These are phyloP conservation scores for Podospora pseudocomata DNA, from an alignment of 495 filamentous ascomycete species.

Conservation along the genomic window DNA sequence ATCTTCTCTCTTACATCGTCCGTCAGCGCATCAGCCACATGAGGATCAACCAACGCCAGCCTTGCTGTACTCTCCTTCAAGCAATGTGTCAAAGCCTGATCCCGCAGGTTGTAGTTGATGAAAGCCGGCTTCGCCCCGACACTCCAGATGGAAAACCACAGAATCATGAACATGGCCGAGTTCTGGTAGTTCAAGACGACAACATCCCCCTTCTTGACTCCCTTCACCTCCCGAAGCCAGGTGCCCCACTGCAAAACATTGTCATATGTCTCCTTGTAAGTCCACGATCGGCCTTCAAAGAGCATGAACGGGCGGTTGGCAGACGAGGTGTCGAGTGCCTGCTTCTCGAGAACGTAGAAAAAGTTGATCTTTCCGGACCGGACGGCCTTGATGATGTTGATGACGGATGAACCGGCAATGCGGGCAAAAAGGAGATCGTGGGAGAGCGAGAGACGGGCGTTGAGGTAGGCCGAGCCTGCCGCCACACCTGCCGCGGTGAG, in stretches of 20 bases:
- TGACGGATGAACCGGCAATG: slow-evolving; percentile 38
- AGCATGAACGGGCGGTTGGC: slow-evolving; percentile 61
- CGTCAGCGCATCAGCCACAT: slow-evolving; percentile 47
- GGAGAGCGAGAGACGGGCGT: slow-evolving; percentile 65
- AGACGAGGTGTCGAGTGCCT: slow-evolving; percentile 55
- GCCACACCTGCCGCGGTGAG: slow-evolving; percentile 61
- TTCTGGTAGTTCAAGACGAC: slow-evolving; percentile 89
- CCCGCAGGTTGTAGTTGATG: slow-evolving; percentile 53
- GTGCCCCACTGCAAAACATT: slow-evolving; percentile 69
- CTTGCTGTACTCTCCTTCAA: slow-evolving; percentile 79
- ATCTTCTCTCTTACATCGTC: slow-evolving; percentile 41
- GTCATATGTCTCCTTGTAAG: slow-evolving; percentile 72
- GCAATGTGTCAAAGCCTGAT: slow-evolving; percentile 49
- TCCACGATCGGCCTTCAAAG: slow-evolving; percentile 70
- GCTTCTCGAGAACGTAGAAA: slow-evolving; percentile 76
- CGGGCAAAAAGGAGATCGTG: slow-evolving; percentile 61
- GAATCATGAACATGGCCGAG: slow-evolving; percentile 68
- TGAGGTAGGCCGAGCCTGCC: slow-evolving; percentile 71
- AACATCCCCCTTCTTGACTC: slow-evolving; percentile 67
- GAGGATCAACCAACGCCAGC: slow-evolving; percentile 76
- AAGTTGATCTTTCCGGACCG: slow-evolving; percentile 60
- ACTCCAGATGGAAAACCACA: slow-evolving; percentile 45
- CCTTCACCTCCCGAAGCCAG: slow-evolving; percentile 67
- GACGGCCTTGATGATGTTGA: slow-evolving; percentile 43
- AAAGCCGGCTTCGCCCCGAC: slow-evolving; percentile 43